Evolutionary conservation across 257 asterid genomes (phyloP).

Genomic region (Gardenia jasminoides): DNA sequence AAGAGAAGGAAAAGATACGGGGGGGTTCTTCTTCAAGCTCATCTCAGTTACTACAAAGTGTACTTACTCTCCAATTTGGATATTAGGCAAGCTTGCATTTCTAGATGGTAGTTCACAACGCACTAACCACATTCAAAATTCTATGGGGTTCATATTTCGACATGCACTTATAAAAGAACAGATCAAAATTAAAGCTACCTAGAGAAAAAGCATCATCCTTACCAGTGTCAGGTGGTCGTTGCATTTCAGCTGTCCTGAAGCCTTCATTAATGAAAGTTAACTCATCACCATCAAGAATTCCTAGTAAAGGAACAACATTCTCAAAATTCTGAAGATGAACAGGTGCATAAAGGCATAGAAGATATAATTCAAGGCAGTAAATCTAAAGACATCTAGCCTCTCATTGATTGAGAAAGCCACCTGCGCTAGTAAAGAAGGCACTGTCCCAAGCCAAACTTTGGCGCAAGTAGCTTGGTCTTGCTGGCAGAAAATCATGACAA

Average conservation of each 20-base stretch:
- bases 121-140: background rate
- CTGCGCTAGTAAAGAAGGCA: conserved; percentile 58
- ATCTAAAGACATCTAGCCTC: background rate
- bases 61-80: background rate
- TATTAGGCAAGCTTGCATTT: background rate
- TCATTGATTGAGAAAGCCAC: conserved; percentile 19
- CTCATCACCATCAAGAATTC: conserved; percentile 65
- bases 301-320: conserved; percentile 26
- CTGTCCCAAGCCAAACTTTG: conserved; percentile 75
- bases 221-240: conserved; percentile 18
- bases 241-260: conserved; percentile 20
- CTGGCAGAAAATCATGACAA: conserved; percentile 16
- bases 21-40: background rate
- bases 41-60: background rate
- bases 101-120: background rate
- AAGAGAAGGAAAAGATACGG: background rate
- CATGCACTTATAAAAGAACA: no score
- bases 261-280: conserved; percentile 52
- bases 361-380: background rate
- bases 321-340: background rate
- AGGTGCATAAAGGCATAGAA: background rate
- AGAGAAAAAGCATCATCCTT: background rate
- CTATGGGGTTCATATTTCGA: no score
- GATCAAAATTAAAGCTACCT: no score
- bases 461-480: conserved; percentile 53